phyloP scores from a whole-genome alignment of 23 red algal genomes.

The Gracilaria gracilis region DNA sequence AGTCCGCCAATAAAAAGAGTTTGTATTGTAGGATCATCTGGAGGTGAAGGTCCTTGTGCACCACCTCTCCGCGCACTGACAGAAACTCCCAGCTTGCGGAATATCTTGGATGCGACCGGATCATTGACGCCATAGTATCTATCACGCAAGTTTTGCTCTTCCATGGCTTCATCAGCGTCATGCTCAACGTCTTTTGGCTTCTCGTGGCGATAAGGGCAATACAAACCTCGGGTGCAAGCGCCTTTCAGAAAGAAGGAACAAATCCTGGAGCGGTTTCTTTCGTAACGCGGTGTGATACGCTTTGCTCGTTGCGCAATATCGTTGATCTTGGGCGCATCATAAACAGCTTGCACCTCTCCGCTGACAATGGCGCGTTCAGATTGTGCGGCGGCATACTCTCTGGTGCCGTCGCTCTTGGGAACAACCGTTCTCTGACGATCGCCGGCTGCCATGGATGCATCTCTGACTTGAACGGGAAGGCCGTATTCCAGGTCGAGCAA shows the following conservation, averaged over 20 bases:
- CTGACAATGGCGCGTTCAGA: slow-evolving; percentile 70
- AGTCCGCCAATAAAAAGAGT: slow-evolving; percentile 62
- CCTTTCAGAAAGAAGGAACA: slow-evolving; percentile 92
- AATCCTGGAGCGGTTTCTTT: slow-evolving; percentile 79
- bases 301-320: slow-evolving; percentile 70
- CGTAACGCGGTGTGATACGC: slow-evolving; percentile 71
- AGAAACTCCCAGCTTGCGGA: slow-evolving; percentile 56
- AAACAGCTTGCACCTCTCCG: slow-evolving; percentile 72
- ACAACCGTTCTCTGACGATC: slow-evolving; percentile 71
- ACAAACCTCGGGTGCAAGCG: slow-evolving; percentile 75
- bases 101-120: slow-evolving; percentile 85
- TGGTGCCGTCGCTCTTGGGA: slow-evolving; percentile 70
- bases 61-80: neutral
- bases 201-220: slow-evolving; percentile 90
- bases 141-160: slow-evolving; percentile 78
- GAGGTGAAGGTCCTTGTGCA: slow-evolving; percentile 5
- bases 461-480: slow-evolving; percentile 85
- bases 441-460: slow-evolving; percentile 71
- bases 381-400: slow-evolving; percentile 77
- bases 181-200: slow-evolving; percentile 38
- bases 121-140: slow-evolving; percentile 92
- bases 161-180: slow-evolving; percentile 41
- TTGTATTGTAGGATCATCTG: slow-evolving; percentile 38
- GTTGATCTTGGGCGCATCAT: slow-evolving; percentile 58
- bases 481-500: slow-evolving; percentile 83